Percentiles rank a stretch among this genome's conserved stretches.
phyloP scores from a whole-genome alignment of 345 rosid genomes.

The Heritiera fomes region DNA sequence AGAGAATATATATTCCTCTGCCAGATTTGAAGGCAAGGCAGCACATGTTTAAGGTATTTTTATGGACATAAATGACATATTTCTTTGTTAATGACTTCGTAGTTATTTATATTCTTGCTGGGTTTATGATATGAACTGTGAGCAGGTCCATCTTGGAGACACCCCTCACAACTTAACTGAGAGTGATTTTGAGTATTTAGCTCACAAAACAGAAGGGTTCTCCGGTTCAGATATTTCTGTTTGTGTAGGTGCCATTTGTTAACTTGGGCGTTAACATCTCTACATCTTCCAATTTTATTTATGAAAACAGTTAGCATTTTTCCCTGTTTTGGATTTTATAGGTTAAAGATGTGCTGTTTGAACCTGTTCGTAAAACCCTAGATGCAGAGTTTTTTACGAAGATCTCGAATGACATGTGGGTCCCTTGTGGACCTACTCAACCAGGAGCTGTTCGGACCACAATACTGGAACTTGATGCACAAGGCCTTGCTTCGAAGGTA shows the following conservation, averaged over 20 bases:
- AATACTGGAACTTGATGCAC: slow-evolving; percentile 80
- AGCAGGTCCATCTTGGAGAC: slow-evolving; percentile 92
- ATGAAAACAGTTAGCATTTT: background rate
- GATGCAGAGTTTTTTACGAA: slow-evolving; percentile 83
- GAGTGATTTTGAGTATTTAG: slow-evolving; percentile 84
- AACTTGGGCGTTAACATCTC: background rate
- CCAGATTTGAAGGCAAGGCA: slow-evolving; percentile 91
- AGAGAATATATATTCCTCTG: slow-evolving; percentile 94
- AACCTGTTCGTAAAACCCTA: slow-evolving; percentile 91
- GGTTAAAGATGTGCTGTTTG: slow-evolving; percentile 94
- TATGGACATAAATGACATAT: background rate
- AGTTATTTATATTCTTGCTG: background rate
- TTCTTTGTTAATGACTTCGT: slow-evolving; percentile 3
- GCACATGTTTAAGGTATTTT: slow-evolving; percentile 83
- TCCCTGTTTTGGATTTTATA: slow-evolving; percentile 29
- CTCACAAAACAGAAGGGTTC: slow-evolving; percentile 77
- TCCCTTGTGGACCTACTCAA: slow-evolving; percentile 91
- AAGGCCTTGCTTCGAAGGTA: slow-evolving; percentile 79
- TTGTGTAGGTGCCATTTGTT: slow-evolving; percentile 60
- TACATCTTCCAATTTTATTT: background rate
- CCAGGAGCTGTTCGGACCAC: slow-evolving; percentile 69
- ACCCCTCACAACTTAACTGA: slow-evolving; percentile 89
- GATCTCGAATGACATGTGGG: slow-evolving; percentile 63
- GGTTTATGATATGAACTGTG: slow-evolving; percentile 16
- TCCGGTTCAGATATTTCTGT: slow-evolving; percentile 95